A percentile compares a stretch with the other conserved stretches of the same genome.
These are phyloP conservation scores for Parasitella parasitica DNA, from an alignment of 371 early-diverging fungal species.

Conservation along the genomic window DNA sequence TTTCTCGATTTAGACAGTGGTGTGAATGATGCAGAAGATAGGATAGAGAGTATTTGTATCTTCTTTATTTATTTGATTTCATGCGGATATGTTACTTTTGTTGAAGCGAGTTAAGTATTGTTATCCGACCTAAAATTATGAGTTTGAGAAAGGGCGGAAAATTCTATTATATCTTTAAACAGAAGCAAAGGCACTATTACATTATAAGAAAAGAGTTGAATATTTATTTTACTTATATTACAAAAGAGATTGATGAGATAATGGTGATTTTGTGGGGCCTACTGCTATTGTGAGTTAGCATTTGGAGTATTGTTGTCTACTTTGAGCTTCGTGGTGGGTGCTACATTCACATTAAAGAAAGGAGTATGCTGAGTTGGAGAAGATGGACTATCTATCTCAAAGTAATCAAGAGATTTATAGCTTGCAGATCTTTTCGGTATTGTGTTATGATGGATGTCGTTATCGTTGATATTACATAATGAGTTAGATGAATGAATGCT, in stretches of 20 bases:
- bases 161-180: too few relatives aligned
- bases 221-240: neutral
- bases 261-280: neutral
- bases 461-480: neutral
- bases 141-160: too few relatives aligned
- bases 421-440: slow-evolving; percentile 41
- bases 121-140: too few relatives aligned
- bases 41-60: too few relatives aligned
- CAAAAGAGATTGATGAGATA: neutral
- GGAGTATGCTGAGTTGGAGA: slow-evolving; percentile 41
- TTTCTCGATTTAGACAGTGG: too few relatives aligned
- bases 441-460: neutral
- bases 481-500: neutral
- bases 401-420: slow-evolving; percentile 26
- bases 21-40: too few relatives aligned
- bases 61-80: too few relatives aligned
- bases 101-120: too few relatives aligned
- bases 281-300: neutral
- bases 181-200: too few relatives aligned
- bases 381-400: slow-evolving; percentile 35
- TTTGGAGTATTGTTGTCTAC: neutral
- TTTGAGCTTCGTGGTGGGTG: neutral
- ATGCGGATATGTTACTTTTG: too few relatives aligned
- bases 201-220: neutral
- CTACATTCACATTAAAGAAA: slow-evolving; percentile 15